These are phyloP conservation scores for Candida sp. DNA, from an alignment of 1,139 yeast genomes.

Conservation along the genomic window DNA sequence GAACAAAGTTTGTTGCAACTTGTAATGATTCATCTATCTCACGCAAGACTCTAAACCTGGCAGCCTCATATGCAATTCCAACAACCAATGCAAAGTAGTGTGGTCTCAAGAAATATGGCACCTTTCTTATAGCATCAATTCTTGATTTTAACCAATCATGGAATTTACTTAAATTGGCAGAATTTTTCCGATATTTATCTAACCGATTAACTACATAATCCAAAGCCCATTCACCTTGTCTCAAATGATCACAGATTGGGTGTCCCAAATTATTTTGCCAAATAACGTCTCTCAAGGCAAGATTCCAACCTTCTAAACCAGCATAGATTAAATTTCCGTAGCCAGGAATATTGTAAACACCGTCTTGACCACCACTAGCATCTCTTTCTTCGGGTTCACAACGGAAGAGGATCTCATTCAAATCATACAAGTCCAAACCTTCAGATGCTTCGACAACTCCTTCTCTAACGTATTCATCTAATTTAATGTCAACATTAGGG, in stretches of 20 bases:
- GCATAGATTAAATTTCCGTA: constrained; percentile 77
- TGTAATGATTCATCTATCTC: constrained; percentile 50
- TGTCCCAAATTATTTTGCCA: constrained; percentile 77
- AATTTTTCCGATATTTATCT: constrained; percentile 45
- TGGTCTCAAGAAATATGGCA: constrained; percentile 82
- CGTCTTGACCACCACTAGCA: constrained; percentile 65
- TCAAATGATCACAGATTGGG: constrained; percentile 74
- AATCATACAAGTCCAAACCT: constrained; percentile 59
- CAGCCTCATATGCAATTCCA: constrained; percentile 81
- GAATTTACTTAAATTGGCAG: constrained; percentile 48
- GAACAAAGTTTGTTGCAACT: constrained; percentile 68
- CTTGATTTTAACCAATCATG: constrained; percentile 69
- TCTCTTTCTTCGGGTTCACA: constrained; percentile 91
- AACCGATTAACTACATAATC: constrained; percentile 71
- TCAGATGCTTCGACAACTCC: constrained; percentile 77
- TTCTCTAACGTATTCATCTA: constrained; percentile 62
- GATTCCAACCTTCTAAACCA: constrained; percentile 92
- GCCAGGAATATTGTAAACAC: constrained; percentile 71
- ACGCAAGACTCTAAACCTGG: constrained; percentile 63
- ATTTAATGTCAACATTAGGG: constrained; percentile 46
- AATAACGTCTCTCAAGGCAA: constrained; percentile 62
- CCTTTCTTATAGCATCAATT: constrained; percentile 57
- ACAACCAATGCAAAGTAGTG: constrained; percentile 79
- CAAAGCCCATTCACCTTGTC: constrained; percentile 87
- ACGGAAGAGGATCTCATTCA: constrained; percentile 72